Base-by-base conservation (phyloP, 2,329 filamentous ascomycete species). In the Exophiala sp. region DNA sequence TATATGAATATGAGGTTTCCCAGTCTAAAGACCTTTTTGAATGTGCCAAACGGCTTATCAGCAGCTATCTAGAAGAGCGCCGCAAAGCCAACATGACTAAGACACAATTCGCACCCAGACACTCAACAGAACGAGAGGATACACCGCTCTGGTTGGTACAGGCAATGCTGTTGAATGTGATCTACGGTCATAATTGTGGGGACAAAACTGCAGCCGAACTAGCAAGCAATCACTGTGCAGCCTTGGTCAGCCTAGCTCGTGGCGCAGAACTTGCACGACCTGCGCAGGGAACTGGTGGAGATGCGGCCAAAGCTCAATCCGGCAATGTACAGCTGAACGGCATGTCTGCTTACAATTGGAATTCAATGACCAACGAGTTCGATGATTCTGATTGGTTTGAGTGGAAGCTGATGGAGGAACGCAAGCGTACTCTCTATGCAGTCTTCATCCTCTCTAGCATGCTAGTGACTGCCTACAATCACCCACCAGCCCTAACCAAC, bases 71-170 rank as follows among this genome's bases (percentile, higher is more conserved):
- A 33, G 92, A 97, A 69, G 91, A 96, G 69, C 83, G 91, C 54
- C 85, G 91, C 61, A 92, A 91, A 69, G 87, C 88, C 49, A 91
- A 95, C 67, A 86, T 95, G 69, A 79, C 79, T 46, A 78, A 83
- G 12, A 80, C 84, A 36, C 84, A 89, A 62, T 65, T 63, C 50
- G 60, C 50, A 12, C 62, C 62, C 10, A 55, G 55, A 41, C 60
- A 61, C 46, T 45, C 60, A 34, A 53, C 57, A 11, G 63, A 65
- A 35, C 54, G 54, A 35, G 63, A 65, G 39, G 92, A 83, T 50
- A 84, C 91, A 2, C 92, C 92, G 0, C 79, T 96, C 38, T 97
- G 92, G 91, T 79, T 99, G 21, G 91, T 97, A 12, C 94, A 97
- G 71, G 90, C 92, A 0, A 97, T 97, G 92, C 77, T 97, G 7